phyloP scores from a whole-genome alignment of 2,329 filamentous ascomycete species.

The Alternaria novae-zelandiae region DNA sequence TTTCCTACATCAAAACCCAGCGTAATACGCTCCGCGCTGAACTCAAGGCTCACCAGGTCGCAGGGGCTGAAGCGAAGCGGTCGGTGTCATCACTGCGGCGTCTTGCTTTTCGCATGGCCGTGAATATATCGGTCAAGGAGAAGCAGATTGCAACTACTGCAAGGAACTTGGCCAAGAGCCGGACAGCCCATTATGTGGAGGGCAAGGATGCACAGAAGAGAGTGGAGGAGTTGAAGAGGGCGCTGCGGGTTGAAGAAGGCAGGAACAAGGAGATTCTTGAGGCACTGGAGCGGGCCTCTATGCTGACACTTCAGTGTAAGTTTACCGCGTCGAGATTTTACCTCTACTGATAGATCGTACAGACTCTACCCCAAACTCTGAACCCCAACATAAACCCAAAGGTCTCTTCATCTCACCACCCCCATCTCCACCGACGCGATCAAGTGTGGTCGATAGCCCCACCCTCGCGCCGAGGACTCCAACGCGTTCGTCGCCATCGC shows the following conservation, averaged over 20 bases:
- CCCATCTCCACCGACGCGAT: constrained; percentile 39
- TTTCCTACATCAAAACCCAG: constrained; percentile 45
- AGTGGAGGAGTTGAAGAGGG: constrained; percentile 40
- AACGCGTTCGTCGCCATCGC: constrained; percentile 26
- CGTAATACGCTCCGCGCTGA: constrained; percentile 41
- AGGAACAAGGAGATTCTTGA: constrained; percentile 47
- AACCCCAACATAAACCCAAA: constrained; percentile 26
- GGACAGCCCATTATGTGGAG: constrained; percentile 41
- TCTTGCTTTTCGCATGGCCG: constrained; percentile 47
- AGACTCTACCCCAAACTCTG: constrained; percentile 36
- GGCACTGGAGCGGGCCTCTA: constrained; percentile 44
- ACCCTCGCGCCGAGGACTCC: constrained; percentile 30
- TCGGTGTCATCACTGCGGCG: constrained; percentile 44
- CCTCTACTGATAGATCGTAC: constrained; percentile 8
- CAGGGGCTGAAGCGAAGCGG: constrained; percentile 42
- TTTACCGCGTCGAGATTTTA: neutral
- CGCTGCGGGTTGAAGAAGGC: constrained; percentile 42
- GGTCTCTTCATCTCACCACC: constrained; percentile 42
- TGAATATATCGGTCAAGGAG: constrained; percentile 50
- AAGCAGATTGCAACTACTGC: constrained; percentile 45
- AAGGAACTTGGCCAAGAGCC: constrained; percentile 38
- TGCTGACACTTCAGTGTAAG: constrained; percentile 48
- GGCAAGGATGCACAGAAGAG: constrained; percentile 42
- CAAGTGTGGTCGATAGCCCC: constrained; percentile 20
- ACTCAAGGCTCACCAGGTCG: constrained; percentile 42